phyloP scores from a whole-genome alignment of 768 basidiomycete genomes.

The Cystofilobasidium bisporidii region DNA sequence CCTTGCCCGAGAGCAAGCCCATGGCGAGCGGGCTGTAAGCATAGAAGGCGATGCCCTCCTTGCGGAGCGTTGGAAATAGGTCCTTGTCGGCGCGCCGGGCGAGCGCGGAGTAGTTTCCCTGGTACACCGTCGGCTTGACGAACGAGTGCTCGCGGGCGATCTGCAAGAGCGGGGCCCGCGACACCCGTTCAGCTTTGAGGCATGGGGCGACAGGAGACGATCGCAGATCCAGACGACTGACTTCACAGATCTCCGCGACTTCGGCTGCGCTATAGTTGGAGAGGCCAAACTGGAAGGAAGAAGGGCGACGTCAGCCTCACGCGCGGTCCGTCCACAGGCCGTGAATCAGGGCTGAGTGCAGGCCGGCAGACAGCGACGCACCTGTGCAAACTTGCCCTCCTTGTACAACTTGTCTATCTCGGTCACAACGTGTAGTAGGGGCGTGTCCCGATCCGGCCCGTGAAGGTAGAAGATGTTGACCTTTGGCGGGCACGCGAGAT shows the following conservation, averaged over 20 bases:
- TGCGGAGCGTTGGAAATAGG: conserved; percentile 17
- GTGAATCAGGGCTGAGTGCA: too few species aligned
- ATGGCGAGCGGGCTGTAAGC: conserved; percentile 17
- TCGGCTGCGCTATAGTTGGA: conserved; percentile 6
- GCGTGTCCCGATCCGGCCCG: conserved; percentile 13
- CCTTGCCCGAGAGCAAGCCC: conserved; percentile 9
- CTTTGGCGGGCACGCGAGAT: not conserved
- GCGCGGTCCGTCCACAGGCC: too few species aligned
- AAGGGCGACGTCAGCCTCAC: too few species aligned
- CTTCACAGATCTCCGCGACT: not conserved
- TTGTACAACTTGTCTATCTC: conserved; percentile 10
- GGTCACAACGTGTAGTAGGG: not conserved
- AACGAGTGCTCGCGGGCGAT: not conserved
- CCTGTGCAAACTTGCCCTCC: conserved; percentile 13
- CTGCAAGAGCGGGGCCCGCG: not conserved
- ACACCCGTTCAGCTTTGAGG: too few species aligned
- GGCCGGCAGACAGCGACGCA: too few species aligned
- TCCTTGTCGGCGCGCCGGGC: conserved; percentile 4
- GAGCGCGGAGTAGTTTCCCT: conserved; percentile 21
- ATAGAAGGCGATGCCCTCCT: conserved; percentile 14
- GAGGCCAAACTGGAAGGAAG: conserved; percentile 1
- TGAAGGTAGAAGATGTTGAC: conserved; percentile 20
- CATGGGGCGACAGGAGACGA: not conserved
- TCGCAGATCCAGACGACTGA: not conserved
- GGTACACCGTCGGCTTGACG: conserved; percentile 17